phyloP scores from a whole-genome alignment of 768 basidiomycete genomes.

The Fomitopsis pulvina region DNA sequence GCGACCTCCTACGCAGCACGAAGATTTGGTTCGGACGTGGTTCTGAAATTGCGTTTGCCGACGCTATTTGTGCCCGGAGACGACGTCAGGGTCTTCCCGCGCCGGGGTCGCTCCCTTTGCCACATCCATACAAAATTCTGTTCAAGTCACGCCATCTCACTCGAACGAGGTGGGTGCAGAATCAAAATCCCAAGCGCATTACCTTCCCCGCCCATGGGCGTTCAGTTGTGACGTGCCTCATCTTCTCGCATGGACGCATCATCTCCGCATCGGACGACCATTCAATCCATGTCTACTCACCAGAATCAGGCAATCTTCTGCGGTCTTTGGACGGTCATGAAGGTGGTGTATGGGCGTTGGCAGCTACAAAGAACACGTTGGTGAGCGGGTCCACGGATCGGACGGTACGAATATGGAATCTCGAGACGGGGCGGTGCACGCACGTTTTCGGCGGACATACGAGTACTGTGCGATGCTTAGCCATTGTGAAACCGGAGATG shows the following conservation, averaged over 20 bases:
- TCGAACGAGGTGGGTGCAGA: slow-evolving; percentile 72
- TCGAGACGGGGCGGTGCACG: slow-evolving; percentile 71
- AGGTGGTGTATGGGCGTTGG: slow-evolving; percentile 96
- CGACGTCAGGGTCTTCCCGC: slow-evolving; percentile 32
- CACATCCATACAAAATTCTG: slow-evolving; percentile 87
- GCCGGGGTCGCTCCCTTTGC: slow-evolving; percentile 53
- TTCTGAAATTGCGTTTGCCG: slow-evolving; percentile 75
- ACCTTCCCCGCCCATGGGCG: slow-evolving; percentile 86
- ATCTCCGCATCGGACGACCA: slow-evolving; percentile 98
- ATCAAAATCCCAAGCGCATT: slow-evolving; percentile 64
- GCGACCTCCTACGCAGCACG: slow-evolving; percentile 74
- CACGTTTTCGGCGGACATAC: slow-evolving; percentile 97
- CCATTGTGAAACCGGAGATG: slow-evolving; percentile 91
- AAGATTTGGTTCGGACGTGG: slow-evolving; percentile 88
- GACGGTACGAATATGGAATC: slow-evolving; percentile 89
- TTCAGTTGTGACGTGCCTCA: slow-evolving; percentile 91
- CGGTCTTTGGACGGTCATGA: slow-evolving; percentile 83
- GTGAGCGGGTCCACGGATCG: slow-evolving; percentile 93
- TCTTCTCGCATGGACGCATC: slow-evolving; percentile 92
- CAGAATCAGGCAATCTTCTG: slow-evolving; percentile 69
- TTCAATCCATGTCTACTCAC: slow-evolving; percentile 91
- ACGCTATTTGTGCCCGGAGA: slow-evolving; percentile 59
- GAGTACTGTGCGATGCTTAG: slow-evolving; percentile 91
- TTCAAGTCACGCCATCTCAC: slow-evolving; percentile 88
- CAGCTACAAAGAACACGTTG: slow-evolving; percentile 77